Percentiles rank a stretch among this genome's conserved stretches.
Evolutionary conservation across 805 yeast species (phyloP).

Genomic region (Barnettozyma siamensis): DNA sequence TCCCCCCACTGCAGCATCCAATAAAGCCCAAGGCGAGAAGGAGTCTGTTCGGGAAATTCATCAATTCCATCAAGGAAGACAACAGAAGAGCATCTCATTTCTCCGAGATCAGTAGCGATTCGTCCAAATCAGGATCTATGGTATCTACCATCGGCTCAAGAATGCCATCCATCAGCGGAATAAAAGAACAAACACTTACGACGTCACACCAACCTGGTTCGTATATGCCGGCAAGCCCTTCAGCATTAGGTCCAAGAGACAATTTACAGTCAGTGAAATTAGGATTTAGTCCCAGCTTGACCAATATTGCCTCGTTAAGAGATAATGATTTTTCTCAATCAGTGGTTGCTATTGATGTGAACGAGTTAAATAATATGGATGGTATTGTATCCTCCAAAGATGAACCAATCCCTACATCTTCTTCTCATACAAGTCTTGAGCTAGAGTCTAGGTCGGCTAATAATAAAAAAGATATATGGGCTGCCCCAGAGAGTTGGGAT

Average conservation of each 20-base stretch:
- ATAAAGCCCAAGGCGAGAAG: constrained; percentile 35
- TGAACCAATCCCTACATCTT: neutral
- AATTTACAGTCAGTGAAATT: neutral
- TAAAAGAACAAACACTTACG: neutral
- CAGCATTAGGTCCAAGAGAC: constrained; percentile 2
- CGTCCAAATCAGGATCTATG: constrained; percentile 8
- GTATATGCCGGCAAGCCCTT: neutral
- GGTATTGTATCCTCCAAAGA: constrained; percentile 34
- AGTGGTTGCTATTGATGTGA: constrained; percentile 32
- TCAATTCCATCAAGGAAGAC: constrained; percentile 23
- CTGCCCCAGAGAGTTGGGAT: constrained; percentile 60
- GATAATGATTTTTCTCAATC: constrained; percentile 23
- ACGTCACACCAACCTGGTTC: neutral
- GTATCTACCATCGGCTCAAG: constrained; percentile 10
- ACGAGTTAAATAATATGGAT: constrained; percentile 44
- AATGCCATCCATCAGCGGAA: constrained; percentile 7
- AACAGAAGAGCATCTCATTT: constrained; percentile 6
- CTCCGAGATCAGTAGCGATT: neutral
- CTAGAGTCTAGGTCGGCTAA: neutral
- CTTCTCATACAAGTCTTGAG: neutral
- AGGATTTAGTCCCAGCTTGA: constrained; percentile 5
- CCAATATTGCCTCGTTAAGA: constrained; percentile 3
- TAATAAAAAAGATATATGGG: constrained; percentile 33
- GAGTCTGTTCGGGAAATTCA: constrained; percentile 25
- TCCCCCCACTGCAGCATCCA: constrained; percentile 45